Evolutionary conservation across 805 yeast species (phyloP), one percentile per base, ranked within the genome.

Genomic region (Candida oleophila): DNA sequence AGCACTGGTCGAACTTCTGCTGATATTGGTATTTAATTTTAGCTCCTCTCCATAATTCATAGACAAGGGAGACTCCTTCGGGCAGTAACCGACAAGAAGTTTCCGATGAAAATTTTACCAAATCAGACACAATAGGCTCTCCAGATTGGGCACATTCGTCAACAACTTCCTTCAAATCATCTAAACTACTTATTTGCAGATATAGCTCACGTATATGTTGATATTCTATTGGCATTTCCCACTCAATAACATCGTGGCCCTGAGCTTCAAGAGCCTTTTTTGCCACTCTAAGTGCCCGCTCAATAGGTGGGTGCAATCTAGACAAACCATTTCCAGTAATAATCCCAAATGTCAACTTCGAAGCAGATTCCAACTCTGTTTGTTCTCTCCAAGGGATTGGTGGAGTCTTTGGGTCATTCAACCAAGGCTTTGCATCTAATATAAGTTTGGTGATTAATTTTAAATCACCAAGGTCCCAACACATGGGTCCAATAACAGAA

Each of bases 191-290:
- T 18, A 77, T 73, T 16, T 60, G 52, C 51, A 68, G 74, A 43
- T 76, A 65, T 41, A 69, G 60, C 59, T 33, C 33, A 22, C 40
- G 25, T 11, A 20, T 16, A 18, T 33, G n/a, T n/a, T 34, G 38
- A 22, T 66, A 74, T 16, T 64, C 62, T 7, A 62, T 56, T 20
- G 78, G 71, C 20, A 35, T 18, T 20, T 68, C 65, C 74, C 80
- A 69, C 44, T 73, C 73, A 38, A 80, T 65, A 11, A 77, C 67
- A 46, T 74, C 75, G 44, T 76, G 81, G n/a, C 83, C 80, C 3
- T 44, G 37, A 3, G 38, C 38, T 11, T n/a, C 4, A 8, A 46
- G 19, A 18, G 41, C 41, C 9, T 42, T 42, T 28, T 32, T 37
- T 2, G 42, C 49, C 19, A 36, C 11, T 32, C 21, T 15, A 25